These are phyloP conservation scores for Penicillium rolfsii DNA, from an alignment of 2,329 filamentous ascomycete species.

Conservation along the genomic window DNA sequence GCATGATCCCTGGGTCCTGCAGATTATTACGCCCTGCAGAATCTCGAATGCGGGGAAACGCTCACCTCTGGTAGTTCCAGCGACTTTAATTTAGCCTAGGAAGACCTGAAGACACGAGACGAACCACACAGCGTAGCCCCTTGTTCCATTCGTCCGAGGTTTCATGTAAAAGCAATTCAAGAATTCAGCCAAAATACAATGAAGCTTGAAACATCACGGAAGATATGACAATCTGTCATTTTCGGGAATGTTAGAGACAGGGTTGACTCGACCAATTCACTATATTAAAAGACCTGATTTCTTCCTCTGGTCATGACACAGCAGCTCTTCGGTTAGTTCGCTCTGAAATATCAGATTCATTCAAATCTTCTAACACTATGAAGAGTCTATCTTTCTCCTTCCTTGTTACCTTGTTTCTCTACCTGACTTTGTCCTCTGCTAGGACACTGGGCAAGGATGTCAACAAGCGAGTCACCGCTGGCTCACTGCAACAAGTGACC, in stretches of 20 bases:
- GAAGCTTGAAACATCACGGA: background rate
- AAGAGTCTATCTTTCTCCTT: constrained; percentile 1
- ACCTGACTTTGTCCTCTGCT: background rate
- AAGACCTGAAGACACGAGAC: background rate
- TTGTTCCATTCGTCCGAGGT: background rate
- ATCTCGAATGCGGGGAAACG: background rate
- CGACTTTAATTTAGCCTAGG: background rate
- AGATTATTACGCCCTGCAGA: background rate
- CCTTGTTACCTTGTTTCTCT: background rate
- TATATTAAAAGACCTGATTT: background rate
- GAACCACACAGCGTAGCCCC: background rate
- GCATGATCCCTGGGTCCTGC: background rate
- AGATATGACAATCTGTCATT: background rate
- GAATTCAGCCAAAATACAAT: background rate
- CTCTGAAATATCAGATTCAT: background rate
- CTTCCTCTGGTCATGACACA: background rate
- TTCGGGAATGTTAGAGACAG: background rate
- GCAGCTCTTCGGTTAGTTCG: background rate
- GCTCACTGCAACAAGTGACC: constrained; percentile 5
- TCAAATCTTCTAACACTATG: background rate
- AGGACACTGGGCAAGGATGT: background rate
- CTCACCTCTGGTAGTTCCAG: background rate
- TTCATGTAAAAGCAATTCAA: background rate
- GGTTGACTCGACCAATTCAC: background rate
- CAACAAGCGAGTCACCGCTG: constrained; percentile 2